Evolutionary conservation across 2,329 filamentous ascomycete species (phyloP).

Genomic region (Hypoxylon sp.): DNA sequence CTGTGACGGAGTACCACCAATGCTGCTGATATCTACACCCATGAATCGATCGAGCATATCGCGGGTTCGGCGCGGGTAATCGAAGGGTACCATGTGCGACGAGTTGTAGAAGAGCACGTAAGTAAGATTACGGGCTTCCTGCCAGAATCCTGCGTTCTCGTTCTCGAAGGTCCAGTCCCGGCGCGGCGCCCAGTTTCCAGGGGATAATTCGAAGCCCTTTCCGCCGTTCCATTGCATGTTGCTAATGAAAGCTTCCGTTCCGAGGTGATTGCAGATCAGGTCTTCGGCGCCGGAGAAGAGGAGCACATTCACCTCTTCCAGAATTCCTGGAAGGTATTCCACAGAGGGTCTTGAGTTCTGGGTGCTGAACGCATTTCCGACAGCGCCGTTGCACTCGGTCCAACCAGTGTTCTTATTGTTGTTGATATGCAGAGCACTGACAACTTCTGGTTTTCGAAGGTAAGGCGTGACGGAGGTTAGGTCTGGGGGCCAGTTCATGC

Average conservation of each 20-base stretch:
- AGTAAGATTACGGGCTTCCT: slow-evolving; percentile 92
- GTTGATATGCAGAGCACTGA: slow-evolving; percentile 82
- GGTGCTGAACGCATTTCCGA: slow-evolving; percentile 75
- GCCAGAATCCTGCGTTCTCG: slow-evolving; percentile 88
- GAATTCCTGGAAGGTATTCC: slow-evolving; percentile 77
- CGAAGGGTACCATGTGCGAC: slow-evolving; percentile 98
- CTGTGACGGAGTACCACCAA: slow-evolving; percentile 82
- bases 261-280: slow-evolving; percentile 95
- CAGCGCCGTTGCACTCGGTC: slow-evolving; percentile 86
- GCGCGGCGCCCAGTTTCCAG: slow-evolving; percentile 90
- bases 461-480: slow-evolving; percentile 81
- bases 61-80: slow-evolving; percentile 83
- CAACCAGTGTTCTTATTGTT: slow-evolving; percentile 84
- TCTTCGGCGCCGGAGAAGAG: slow-evolving; percentile 95
- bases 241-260: slow-evolving; percentile 89
- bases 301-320: slow-evolving; percentile 79
- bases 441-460: slow-evolving; percentile 81
- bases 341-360: slow-evolving; percentile 77
- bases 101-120: slow-evolving; percentile 96
- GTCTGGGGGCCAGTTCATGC: slow-evolving; percentile 98
- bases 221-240: slow-evolving; percentile 92
- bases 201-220: slow-evolving; percentile 87
- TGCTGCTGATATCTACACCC: slow-evolving; percentile 87
- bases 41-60: slow-evolving; percentile 99
- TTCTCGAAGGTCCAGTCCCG: slow-evolving; percentile 94